Conservation (phyloP, 495 filamentous ascomycete species). For the Aspergillus biplanus region DNA sequence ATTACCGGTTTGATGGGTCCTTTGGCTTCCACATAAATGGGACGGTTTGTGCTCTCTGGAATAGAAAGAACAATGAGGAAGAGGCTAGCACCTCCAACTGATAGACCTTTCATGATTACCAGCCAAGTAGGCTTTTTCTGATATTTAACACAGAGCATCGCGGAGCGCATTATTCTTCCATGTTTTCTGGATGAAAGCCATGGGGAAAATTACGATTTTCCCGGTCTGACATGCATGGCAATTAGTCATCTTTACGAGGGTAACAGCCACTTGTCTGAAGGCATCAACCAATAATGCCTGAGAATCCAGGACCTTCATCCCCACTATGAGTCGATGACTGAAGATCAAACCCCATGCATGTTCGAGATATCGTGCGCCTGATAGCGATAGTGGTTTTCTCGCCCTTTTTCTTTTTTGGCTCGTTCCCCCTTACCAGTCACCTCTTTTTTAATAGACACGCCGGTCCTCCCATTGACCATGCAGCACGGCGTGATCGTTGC, state of each 20-base stretch:
- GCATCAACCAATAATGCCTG: conserved; percentile 6
- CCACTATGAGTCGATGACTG: conserved; percentile 27
- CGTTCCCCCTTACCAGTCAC: neutral
- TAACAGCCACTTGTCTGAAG: neutral
- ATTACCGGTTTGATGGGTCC: no score
- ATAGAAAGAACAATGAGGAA: no score
- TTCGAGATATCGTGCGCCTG: neutral
- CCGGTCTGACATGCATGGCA: neutral
- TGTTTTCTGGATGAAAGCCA: neutral
- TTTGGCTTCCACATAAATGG: no score
- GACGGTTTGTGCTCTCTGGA: no score
- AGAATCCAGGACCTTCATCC: neutral
- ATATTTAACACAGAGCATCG: no score
- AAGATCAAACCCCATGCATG: conserved; percentile 7
- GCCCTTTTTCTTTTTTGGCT: neutral
- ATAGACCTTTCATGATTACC: no score
- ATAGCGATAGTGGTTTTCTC: neutral
- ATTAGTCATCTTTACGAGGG: neutral
- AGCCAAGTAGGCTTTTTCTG: no score
- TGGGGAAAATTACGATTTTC: neutral
- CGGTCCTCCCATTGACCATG: conserved; percentile 15
- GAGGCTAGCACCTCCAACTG: no score
- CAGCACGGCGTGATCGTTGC: conserved; percentile 11
- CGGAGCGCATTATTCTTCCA: no score
- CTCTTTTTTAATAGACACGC: neutral